Evolutionary conservation across 345 rosid genomes (phyloP).

Genomic region (Acer negundo): DNA sequence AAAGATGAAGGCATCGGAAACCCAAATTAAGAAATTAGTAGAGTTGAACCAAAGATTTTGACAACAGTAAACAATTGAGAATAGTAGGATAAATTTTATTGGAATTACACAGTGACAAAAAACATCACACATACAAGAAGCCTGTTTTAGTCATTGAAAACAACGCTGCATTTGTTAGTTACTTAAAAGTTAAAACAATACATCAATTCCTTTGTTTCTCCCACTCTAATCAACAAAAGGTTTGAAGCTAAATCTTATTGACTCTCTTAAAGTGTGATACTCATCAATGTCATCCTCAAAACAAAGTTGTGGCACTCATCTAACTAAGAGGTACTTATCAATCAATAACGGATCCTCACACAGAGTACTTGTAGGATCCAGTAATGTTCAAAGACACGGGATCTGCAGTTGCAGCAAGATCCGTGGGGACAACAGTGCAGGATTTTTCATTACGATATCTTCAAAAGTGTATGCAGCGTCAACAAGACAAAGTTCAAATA

Average conservation of each 20-base stretch:
- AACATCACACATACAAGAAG: not conserved
- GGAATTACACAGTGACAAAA: not conserved
- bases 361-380: too few relatives aligned
- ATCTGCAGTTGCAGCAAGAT: not conserved
- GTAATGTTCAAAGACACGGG: not conserved
- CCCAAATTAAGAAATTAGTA: conserved; percentile 26
- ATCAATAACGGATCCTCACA: too few relatives aligned
- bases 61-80: not conserved
- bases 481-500: not conserved
- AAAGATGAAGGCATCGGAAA: conserved; percentile 23
- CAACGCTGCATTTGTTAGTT: not conserved
- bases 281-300: too few relatives aligned
- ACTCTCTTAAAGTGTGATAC: not conserved
- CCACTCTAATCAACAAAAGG: not conserved
- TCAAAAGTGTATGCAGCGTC: not conserved
- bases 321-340: too few relatives aligned
- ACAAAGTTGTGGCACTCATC: too few relatives aligned
- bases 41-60: conserved; percentile 23
- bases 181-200: not conserved
- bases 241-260: not conserved
- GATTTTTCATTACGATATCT: not conserved
- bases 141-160: not conserved
- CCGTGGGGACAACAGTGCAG: not conserved
- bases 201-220: not conserved
- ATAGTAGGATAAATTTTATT: not conserved